Percentiles rank a stretch among this genome's conserved stretches.
Evolutionary conservation across 441 rosid species (phyloP).

Genomic region (Adansonia rubrostipa): DNA sequence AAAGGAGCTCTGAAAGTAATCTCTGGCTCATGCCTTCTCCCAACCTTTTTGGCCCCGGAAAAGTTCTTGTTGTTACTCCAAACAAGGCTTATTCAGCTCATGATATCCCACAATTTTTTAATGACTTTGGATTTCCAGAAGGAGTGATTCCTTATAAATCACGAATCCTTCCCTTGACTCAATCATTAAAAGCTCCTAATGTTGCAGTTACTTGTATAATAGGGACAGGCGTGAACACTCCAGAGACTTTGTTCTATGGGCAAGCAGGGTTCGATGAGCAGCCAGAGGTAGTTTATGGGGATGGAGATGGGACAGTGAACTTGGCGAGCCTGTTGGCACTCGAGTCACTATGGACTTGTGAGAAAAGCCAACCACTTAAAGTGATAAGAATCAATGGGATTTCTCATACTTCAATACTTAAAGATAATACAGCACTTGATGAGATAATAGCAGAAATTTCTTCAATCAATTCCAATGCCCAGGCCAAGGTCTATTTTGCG

Average conservation of each 20-base stretch:
- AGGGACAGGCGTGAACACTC: slow-evolving; percentile 62
- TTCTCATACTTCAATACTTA: slow-evolving; percentile 66
- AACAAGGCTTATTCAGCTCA: slow-evolving; percentile 52
- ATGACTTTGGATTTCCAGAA: slow-evolving; percentile 62
- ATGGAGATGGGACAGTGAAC: slow-evolving; percentile 89
- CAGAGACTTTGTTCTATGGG: slow-evolving; percentile 58
- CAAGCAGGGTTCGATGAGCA: slow-evolving; percentile 58
- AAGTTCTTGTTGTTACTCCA: slow-evolving; percentile 58
- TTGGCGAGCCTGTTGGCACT: slow-evolving; percentile 64
- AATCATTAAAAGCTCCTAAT: slow-evolving; percentile 42
- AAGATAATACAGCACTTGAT: slow-evolving; percentile 50
- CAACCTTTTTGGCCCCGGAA: slow-evolving; percentile 43
- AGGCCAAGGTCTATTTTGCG: neutral
- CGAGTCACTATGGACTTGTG: slow-evolving; percentile 45
- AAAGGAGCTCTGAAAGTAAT: slow-evolving; percentile 79
- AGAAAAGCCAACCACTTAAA: slow-evolving; percentile 47
- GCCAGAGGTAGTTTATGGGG: slow-evolving; percentile 72
- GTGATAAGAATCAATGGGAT: slow-evolving; percentile 49
- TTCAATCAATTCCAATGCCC: slow-evolving; percentile 39
- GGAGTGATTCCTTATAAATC: slow-evolving; percentile 60
- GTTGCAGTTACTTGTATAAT: slow-evolving; percentile 72
- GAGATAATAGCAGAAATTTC: slow-evolving; percentile 53
- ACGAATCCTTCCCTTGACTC: slow-evolving; percentile 60
- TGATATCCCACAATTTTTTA: slow-evolving; percentile 53
- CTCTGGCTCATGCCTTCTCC: slow-evolving; percentile 84